Evolutionary conservation across 2,329 filamentous ascomycete genomes (phyloP), one percentile per base, ranked within the genome.

Genomic region (Penicillium paneum): DNA sequence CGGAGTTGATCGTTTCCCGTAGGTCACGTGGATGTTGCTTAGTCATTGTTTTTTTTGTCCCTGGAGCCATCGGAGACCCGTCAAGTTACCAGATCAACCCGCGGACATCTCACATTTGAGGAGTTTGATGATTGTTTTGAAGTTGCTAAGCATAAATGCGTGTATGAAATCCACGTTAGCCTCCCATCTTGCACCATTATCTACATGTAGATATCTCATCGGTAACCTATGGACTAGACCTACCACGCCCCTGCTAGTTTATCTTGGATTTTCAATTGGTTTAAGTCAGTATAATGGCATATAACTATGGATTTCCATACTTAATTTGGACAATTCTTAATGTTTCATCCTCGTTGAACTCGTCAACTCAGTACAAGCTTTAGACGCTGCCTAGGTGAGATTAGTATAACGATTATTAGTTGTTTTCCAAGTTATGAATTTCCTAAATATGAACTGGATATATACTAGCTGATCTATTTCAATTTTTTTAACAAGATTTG

Each of bases 1-100:
- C 48, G 52, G 57, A 45, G 41, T 31, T 47, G 53, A 49, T 32
- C 15, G 28, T 34, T 49, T 40, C 15, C 46, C 28, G 15, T 15
- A 2, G 21, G 17, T 52, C 50, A 52, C 50, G 50, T 52, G 50
- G 1, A 8, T 0, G 0, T 1, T 13, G 43, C 43, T 52, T 47
- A 52, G 50, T 52, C 50, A 52, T 11, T 29, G 3, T 2, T 10
- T 3, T 24, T 19, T 21, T 4, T 17, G 40, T 1, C 13, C 39
- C 15, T 3, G 34, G 35, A n/a, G n/a, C n/a, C 34, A 3, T 26
- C 24, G 24, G 26, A 8, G 26, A 26, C 26, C 26, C 26, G 26
- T 28, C 26, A 28, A 28, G 26, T 28, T 28, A 24, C 1, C 17
- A 5, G 17, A 38, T 38, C 17, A 41, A 41, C 34, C 34, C 13